phyloP scores from a whole-genome alignment of 192 early-diverging fungal species.

The Spizellomyces punctatus region DNA sequence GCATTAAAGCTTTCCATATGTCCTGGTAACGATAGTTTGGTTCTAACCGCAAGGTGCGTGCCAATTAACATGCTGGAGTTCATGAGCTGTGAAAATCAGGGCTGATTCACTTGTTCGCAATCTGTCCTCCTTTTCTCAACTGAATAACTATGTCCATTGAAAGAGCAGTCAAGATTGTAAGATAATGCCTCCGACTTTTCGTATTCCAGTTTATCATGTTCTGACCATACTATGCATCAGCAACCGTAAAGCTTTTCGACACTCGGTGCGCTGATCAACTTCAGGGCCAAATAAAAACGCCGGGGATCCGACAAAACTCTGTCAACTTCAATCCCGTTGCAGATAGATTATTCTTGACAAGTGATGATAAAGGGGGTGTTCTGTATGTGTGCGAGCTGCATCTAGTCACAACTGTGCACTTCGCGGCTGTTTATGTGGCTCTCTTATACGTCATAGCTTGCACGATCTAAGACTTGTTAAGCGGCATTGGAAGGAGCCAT shows the following conservation, averaged over 20 bases:
- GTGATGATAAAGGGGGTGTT: constrained; percentile 14
- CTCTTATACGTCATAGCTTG: neutral
- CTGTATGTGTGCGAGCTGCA: constrained; percentile 2
- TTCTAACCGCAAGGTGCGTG: constrained; percentile 24
- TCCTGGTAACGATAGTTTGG: constrained; percentile 10
- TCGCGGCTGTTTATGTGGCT: neutral
- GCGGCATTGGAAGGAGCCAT: no score
- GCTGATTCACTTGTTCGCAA: neutral
- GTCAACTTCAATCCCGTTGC: constrained; percentile 24
- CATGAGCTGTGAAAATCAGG: no score
- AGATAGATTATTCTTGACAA: constrained; percentile 16
- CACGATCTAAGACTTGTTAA: neutral
- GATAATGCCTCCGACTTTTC: no score
- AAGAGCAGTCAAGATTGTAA: no score
- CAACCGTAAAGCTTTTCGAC: constrained; percentile 22
- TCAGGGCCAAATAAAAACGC: constrained; percentile 3
- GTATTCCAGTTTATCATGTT: no score
- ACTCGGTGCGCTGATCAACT: constrained; percentile 6
- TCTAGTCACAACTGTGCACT: neutral
- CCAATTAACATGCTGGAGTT: neutral
- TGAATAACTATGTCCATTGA: no score
- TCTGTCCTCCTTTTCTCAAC: neutral
- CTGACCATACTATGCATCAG: no score
- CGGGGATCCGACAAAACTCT: constrained; percentile 8
- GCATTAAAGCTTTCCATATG: constrained; percentile 13